phyloP scores from a whole-genome alignment of 2,329 filamentous ascomycete genomes.

The Elsinoe batatas region DNA sequence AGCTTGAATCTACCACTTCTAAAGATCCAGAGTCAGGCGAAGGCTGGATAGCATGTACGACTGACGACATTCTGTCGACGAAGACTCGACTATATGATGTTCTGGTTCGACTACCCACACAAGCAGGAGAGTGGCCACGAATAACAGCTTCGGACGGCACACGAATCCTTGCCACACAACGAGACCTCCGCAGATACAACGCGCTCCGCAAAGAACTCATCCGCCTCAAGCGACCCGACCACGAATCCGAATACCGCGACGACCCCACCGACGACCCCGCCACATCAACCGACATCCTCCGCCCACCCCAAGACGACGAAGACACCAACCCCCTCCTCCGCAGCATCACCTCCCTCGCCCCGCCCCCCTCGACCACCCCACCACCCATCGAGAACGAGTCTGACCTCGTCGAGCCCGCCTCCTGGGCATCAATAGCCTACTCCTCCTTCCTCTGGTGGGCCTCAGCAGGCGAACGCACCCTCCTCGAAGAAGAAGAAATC shows the following conservation, averaged over 20 bases:
- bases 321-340: constrained; percentile 14
- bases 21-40: constrained; percentile 27
- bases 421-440: constrained; percentile 67
- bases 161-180: constrained; percentile 73
- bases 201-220: constrained; percentile 54
- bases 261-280: constrained; percentile 16
- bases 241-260: constrained; percentile 20
- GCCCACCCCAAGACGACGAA: constrained; percentile 13
- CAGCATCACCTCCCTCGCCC: constrained; percentile 5
- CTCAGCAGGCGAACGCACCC: constrained; percentile 63
- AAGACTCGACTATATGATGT: constrained; percentile 85
- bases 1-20: constrained; percentile 50
- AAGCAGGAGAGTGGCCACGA: constrained; percentile 54
- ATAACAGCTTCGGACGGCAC: constrained; percentile 55
- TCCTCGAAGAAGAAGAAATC: constrained; percentile 44
- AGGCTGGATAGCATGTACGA: constrained; percentile 92
- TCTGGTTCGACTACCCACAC: constrained; percentile 64
- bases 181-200: constrained; percentile 73
- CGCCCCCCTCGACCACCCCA: neutral
- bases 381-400: constrained; percentile 19
- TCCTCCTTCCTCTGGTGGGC: constrained; percentile 86
- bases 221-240: constrained; percentile 26
- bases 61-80: constrained; percentile 80
- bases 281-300: neutral
- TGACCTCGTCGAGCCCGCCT: constrained; percentile 44